Base-by-base conservation (phyloP, 768 basidiomycete species). In the Holtermanniella nyarrowii region DNA sequence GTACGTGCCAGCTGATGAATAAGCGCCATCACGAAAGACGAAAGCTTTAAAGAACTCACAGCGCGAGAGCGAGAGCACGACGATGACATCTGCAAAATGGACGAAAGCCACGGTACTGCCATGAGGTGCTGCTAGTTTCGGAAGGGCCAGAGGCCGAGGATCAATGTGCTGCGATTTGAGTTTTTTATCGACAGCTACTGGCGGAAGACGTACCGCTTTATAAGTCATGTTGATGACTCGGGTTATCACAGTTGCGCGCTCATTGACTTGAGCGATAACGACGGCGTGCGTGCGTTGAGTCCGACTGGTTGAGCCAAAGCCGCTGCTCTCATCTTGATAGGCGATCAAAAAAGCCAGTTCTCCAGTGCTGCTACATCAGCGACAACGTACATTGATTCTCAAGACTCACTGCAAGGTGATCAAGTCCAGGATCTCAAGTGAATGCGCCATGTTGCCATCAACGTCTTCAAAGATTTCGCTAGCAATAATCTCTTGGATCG, bases 41-140 rank as follows among this genome's bases (percentile, higher is more conserved):
- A 14, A 4, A n/a, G 46, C 14, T 25, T 1, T 14, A 14, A 3
- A 25, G 16, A 11, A 52, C 64, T 42, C 26, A 68, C 66, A 31
- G 22, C 52, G 55, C 3, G 47, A 41, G 14, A 73, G 48, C 1
- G 72, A 71, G 18, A 68, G 53, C 40, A 71, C 49, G 18, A 74
- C 59, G 24, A 75, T 54, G 2, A 60, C 63, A 23, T 68, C 65
- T 12, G 72, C 56, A 39, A 74, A 73, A n/a, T 60, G 58, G 42
- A 73, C 59, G 53, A 74, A 73, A 3, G 66, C 69, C 12, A 60
- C 59, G 5, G 57, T 43, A 20, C 60, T 58, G 0, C 54, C 56
- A 12, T 46, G 43, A 0, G 72, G 64, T n/a, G 74, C 57, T 11
- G 58, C 23, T 2, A 76, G 57, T 5, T 60, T 52, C 3, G 74